Conservation (phyloP, 2,329 filamentous ascomycete species). For the Cladosporium oxysporum region DNA sequence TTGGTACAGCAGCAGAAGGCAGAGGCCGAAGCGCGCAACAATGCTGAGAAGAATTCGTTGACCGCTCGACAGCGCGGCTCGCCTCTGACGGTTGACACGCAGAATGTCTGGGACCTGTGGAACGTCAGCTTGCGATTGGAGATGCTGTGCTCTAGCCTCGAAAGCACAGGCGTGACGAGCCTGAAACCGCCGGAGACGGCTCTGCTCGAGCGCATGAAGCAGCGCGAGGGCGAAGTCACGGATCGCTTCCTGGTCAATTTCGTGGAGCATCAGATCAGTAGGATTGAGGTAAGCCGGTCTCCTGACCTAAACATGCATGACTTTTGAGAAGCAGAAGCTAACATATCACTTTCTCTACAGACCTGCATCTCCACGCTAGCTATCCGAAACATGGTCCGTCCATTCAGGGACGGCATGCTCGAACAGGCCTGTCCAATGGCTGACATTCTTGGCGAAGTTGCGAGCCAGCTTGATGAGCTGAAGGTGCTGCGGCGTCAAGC, state of each 20-base stretch:
- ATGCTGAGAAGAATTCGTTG: conserved; percentile 43
- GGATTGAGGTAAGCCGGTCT: conserved; percentile 80
- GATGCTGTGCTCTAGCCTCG: conserved; percentile 88
- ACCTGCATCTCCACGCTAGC: conserved; percentile 78
- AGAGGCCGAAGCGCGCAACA: conserved; percentile 42
- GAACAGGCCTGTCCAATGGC: conserved; percentile 77
- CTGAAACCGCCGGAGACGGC: conserved; percentile 81
- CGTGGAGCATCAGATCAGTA: conserved; percentile 90
- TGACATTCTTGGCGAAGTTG: conserved; percentile 65
- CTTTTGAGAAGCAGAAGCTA: background rate
- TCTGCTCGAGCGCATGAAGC: conserved; percentile 72
- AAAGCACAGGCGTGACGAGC: conserved; percentile 63
- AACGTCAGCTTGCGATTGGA: conserved; percentile 84
- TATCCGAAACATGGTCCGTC: conserved; percentile 75
- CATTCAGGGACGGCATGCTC: conserved; percentile 67
- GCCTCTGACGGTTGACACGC: conserved; percentile 75
- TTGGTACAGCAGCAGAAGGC: conserved; percentile 63
- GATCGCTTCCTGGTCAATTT: conserved; percentile 87
- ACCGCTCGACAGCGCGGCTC: conserved; percentile 61
- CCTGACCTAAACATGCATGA: background rate
- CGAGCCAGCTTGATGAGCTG: conserved; percentile 64
- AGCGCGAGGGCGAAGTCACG: conserved; percentile 77
- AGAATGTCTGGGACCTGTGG: conserved; percentile 88
- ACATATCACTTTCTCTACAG: conserved; percentile 47
- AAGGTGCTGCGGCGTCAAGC: conserved; percentile 54